Evolutionary conservation across 768 basidiomycete genomes (phyloP).

Genomic region (Phanerodontia chrysosporium): DNA sequence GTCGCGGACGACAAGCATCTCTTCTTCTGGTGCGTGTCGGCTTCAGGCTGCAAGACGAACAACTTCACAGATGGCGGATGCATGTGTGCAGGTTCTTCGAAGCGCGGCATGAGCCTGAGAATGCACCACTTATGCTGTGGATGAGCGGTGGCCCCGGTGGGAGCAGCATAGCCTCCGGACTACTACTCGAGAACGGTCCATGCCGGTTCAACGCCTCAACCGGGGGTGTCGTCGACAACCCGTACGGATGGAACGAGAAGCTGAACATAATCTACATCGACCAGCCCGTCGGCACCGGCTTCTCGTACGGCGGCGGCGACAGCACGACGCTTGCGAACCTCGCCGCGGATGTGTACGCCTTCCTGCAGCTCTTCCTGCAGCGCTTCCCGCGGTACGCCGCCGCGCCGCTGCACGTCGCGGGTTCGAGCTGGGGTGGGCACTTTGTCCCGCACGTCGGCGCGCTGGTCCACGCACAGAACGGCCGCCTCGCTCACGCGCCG

Average conservation of each 20-base stretch:
- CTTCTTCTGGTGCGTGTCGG: conserved; percentile 43
- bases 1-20: conserved; percentile 43
- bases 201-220: conserved; percentile 19
- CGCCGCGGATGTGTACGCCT: conserved; percentile 30
- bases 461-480: conserved; percentile 17
- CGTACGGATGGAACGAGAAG: conserved; percentile 39
- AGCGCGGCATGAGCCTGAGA: conserved; percentile 21
- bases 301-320: conserved; percentile 32
- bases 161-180: conserved; percentile 18
- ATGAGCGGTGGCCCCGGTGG: conserved; percentile 25
- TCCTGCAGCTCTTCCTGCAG: conserved; percentile 30
- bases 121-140: conserved; percentile 26
- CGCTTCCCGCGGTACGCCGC: conserved; percentile 28
- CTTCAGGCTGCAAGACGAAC: too few relatives aligned
- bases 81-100: conserved; percentile 27
- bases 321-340: conserved; percentile 23
- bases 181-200: conserved; percentile 24
- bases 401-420: conserved; percentile 29
- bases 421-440: conserved; percentile 26
- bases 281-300: conserved; percentile 41
- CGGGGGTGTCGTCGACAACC: conserved; percentile 27
- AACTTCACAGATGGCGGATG: neutral
- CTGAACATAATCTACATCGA: conserved; percentile 31
- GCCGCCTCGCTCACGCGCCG: conserved; percentile 12
- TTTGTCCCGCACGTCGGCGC: conserved; percentile 19